Percentiles rank a stretch among this genome's conserved stretches.
phyloP scores from a whole-genome alignment of 805 yeast genomes.

The Monosporozyma siamensis region DNA sequence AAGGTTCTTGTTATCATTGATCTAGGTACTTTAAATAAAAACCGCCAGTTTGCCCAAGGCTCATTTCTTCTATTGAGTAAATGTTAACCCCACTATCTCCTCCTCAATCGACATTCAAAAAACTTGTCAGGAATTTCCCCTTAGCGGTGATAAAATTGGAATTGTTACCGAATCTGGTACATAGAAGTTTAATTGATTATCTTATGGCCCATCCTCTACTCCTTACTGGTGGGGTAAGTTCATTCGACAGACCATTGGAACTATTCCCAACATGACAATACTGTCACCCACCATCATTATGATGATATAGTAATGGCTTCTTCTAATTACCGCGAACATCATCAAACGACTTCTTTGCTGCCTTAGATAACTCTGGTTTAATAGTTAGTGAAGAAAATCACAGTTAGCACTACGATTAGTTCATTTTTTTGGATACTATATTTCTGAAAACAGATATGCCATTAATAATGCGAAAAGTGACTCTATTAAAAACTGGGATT shows the following conservation, averaged over 20 bases:
- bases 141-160: slow-evolving; percentile 2
- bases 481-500: slow-evolving; percentile 1
- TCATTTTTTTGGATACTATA: slow-evolving; percentile 3
- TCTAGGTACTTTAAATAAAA: too few species aligned
- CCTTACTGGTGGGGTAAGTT: slow-evolving; percentile 4
- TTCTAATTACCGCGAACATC: background rate
- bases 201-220: slow-evolving; percentile 3
- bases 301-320: slow-evolving; percentile 6
- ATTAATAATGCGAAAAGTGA: slow-evolving; percentile 1
- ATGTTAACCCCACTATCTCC: too few species aligned
- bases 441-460: background rate
- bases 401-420: background rate
- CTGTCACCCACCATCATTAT: background rate
- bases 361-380: slow-evolving; percentile 1
- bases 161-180: slow-evolving; percentile 4
- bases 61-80: too few species aligned
- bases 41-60: too few species aligned
- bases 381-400: slow-evolving; percentile 3
- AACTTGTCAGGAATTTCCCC: slow-evolving; percentile 3
- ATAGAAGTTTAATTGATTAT: slow-evolving; percentile 1
- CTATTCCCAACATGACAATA: background rate
- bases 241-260: background rate
- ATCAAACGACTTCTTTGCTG: background rate
- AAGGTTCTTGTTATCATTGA: too few species aligned
- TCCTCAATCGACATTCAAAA: slow-evolving; percentile 5